A percentile compares a stretch with the other conserved stretches of the same genome.
Evolutionary conservation across 257 asterid genomes (phyloP).

Genomic region (Solanum ahanhuiri): DNA sequence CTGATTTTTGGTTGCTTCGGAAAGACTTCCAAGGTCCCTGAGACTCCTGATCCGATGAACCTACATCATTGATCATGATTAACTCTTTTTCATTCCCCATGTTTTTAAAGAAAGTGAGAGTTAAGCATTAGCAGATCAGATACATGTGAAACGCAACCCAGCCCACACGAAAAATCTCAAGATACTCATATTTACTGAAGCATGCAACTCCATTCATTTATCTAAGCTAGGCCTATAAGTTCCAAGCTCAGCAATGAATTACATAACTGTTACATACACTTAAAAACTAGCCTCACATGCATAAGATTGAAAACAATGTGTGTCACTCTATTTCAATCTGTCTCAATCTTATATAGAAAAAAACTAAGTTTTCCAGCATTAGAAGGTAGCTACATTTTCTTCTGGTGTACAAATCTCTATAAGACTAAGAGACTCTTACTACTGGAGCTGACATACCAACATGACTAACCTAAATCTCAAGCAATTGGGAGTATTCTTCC

Average conservation of each 20-base stretch:
- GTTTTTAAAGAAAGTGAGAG: neutral
- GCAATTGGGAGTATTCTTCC: neutral
- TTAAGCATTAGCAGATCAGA: neutral
- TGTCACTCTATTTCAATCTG: neutral
- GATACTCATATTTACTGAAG: neutral
- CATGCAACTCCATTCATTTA: neutral
- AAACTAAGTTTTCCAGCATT: neutral
- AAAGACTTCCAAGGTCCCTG: conserved; percentile 38
- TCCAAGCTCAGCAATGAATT: neutral
- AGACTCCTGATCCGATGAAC: conserved; percentile 39
- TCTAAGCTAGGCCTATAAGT: neutral
- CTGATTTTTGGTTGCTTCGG: conserved; percentile 25
- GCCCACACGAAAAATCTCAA: neutral
- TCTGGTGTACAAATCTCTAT: neutral
- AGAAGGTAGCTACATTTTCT: neutral
- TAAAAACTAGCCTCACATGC: neutral
- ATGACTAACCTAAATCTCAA: neutral
- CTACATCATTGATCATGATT: conserved; percentile 16
- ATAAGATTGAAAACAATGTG: neutral
- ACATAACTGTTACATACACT: neutral
- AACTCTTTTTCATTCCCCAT: neutral
- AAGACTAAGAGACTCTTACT: neutral
- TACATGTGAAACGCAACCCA: neutral
- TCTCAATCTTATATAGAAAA: neutral
- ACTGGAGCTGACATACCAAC: neutral